Percentiles rank a stretch among this genome's conserved stretches.
Evolutionary conservation across 208 protist species (phyloP).

Genomic region (Trypanosomatidae sp.): DNA sequence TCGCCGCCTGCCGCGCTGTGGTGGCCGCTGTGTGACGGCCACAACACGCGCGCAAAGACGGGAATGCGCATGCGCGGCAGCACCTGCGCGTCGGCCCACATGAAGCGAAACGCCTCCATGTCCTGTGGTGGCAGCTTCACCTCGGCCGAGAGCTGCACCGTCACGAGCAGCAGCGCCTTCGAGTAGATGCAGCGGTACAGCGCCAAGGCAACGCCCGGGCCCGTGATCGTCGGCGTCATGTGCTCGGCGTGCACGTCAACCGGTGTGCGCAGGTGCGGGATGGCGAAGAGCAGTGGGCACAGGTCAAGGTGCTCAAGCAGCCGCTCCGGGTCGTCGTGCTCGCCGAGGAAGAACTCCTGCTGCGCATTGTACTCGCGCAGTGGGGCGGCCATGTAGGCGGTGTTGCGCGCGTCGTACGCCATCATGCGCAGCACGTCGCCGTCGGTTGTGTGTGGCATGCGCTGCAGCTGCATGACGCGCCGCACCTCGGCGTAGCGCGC

Average conservation of each 20-base stretch:
- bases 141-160: conserved; percentile 81
- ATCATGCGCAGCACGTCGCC: conserved; percentile 72
- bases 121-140: conserved; percentile 86
- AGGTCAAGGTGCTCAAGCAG: conserved; percentile 80
- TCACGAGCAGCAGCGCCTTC: conserved; percentile 72
- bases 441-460: conserved; percentile 19
- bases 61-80: conserved; percentile 74
- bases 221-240: conserved; percentile 61
- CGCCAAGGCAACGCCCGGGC: conserved; percentile 70
- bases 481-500: conserved; percentile 33
- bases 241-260: conserved; percentile 57
- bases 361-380: conserved; percentile 67
- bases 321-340: conserved; percentile 79
- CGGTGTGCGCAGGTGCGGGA: conserved; percentile 67
- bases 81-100: conserved; percentile 82
- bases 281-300: conserved; percentile 74
- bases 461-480: conserved; percentile 56
- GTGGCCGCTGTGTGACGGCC: conserved; percentile 52
- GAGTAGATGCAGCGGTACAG: conserved; percentile 81
- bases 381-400: conserved; percentile 53
- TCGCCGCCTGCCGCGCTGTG: neutral
- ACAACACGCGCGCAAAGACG: conserved; percentile 75
- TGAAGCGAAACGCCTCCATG: conserved; percentile 58
- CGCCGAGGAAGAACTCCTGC: conserved; percentile 80
- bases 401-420: conserved; percentile 65